Percentiles rank a stretch among this genome's conserved stretches.
Conservation (phyloP, 2,329 filamentous ascomycete genomes). For the Ceratocystis eucalypticola region DNA sequence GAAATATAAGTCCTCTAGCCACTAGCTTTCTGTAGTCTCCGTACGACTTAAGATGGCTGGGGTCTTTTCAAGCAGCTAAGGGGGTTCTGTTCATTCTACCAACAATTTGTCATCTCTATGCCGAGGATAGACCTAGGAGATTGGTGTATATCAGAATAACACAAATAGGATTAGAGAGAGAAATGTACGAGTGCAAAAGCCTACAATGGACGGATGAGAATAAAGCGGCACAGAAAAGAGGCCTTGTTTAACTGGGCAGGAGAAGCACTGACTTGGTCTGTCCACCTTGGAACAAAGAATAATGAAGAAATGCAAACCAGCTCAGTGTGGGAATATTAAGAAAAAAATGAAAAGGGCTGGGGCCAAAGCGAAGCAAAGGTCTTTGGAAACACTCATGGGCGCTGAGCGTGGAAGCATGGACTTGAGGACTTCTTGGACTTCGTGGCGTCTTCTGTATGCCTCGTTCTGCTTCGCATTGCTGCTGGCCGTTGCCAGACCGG, state of each 20-base stretch:
- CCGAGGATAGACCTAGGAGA: neutral
- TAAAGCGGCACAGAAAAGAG: neutral
- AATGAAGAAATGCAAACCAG: neutral
- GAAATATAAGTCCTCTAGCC: neutral
- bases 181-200: neutral
- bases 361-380: neutral
- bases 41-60: neutral
- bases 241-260: neutral
- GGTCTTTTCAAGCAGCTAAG: neutral
- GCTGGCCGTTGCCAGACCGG: neutral
- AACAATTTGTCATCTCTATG: too few species aligned
- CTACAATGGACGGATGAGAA: neutral
- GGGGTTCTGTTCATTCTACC: too few species aligned
- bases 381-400: too few species aligned
- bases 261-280: neutral
- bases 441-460: neutral
- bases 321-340: neutral
- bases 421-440: too few species aligned
- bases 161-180: neutral
- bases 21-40: too few species aligned
- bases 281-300: neutral
- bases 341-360: neutral
- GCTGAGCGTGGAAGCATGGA: too few species aligned
- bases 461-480: too few species aligned
- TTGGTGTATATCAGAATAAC: neutral